phyloP scores from a whole-genome alignment of 192 early-diverging fungal species.

The Umbelopsis ramanniana region DNA sequence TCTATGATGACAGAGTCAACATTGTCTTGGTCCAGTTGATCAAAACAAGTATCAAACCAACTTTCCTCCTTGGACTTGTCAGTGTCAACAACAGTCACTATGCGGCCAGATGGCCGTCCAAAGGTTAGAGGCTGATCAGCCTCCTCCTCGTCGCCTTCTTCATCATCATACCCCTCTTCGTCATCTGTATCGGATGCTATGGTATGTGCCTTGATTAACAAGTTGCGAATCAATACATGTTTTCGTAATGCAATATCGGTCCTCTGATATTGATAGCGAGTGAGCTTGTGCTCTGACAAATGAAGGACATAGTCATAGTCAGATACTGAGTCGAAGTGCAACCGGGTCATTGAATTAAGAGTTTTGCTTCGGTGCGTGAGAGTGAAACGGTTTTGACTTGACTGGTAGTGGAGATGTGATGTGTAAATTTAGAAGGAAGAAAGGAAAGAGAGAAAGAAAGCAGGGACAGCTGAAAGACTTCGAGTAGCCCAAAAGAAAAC shows the following conservation, averaged over 20 bases:
- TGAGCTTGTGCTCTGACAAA: conserved; percentile 13
- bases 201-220: conserved; percentile 12
- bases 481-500: conserved; percentile 11
- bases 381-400: not conserved
- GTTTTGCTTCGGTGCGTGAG: not conserved
- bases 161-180: not conserved
- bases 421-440: not conserved
- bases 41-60: conserved; percentile 18
- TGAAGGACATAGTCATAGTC: conserved; percentile 18
- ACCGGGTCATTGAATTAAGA: not conserved
- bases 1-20: conserved; percentile 17
- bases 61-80: conserved; percentile 12
- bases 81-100: not conserved
- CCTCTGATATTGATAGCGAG: conserved; percentile 6
- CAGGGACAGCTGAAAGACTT: not conserved
- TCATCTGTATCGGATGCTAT: conserved; percentile 8
- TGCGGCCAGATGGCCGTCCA: not conserved
- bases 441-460: not conserved
- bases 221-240: conserved; percentile 14
- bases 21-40: conserved; percentile 21
- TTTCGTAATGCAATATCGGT: conserved; percentile 4
- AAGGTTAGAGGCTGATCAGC: conserved; percentile 17
- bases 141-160: not conserved
- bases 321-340: not conserved
- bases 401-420: not conserved